These are phyloP conservation scores for Zymoseptoria brevis DNA, from an alignment of 2,329 filamentous ascomycete genomes.

Conservation along the genomic window DNA sequence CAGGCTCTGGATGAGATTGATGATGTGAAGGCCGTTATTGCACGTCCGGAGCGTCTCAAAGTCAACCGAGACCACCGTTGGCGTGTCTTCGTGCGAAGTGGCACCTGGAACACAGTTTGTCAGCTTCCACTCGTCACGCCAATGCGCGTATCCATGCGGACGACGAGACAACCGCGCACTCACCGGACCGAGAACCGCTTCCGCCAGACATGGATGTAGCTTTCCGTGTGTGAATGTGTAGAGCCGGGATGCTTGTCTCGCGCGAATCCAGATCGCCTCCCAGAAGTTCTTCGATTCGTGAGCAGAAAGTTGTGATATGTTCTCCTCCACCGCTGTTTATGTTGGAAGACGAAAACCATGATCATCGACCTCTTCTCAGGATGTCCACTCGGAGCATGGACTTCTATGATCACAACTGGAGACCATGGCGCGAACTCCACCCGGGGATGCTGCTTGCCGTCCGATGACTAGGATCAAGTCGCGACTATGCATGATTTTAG, in stretches of 20 bases:
- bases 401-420: neutral
- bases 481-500: too few species aligned
- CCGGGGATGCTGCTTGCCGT: neutral
- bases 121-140: neutral
- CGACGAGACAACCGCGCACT: neutral
- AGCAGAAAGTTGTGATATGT: neutral
- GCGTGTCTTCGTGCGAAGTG: neutral
- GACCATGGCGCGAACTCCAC: neutral
- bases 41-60: neutral
- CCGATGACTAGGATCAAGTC: neutral
- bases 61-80: neutral
- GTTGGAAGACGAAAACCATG: neutral
- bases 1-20: neutral
- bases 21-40: neutral
- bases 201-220: neutral
- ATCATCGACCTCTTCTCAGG: neutral
- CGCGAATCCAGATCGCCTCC: neutral
- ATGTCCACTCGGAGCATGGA: neutral
- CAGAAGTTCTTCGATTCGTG: neutral
- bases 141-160: neutral
- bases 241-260: neutral
- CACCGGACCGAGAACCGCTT: neutral
- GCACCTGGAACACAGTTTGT: neutral
- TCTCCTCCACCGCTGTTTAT: neutral
- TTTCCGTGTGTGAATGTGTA: neutral